Conservation (phyloP, 2,329 filamentous ascomycete genomes). For the Trichoderma sp. region DNA sequence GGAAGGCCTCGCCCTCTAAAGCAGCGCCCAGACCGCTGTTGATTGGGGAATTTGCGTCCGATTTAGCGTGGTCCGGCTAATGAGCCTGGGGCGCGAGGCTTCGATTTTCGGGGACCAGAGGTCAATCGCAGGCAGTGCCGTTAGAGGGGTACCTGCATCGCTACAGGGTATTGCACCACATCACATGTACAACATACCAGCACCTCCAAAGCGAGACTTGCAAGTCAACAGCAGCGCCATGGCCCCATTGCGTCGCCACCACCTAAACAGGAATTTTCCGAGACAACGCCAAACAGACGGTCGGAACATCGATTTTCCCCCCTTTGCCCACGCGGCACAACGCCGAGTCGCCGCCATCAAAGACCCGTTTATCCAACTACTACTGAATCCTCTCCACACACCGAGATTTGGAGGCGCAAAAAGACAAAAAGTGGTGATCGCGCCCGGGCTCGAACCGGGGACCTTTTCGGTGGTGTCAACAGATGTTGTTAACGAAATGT, state of each 20-base stretch:
- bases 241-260: not conserved
- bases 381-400: not conserved
- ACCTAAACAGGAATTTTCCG: conserved; percentile 16
- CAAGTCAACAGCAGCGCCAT: not conserved
- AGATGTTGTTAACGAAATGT: conserved; percentile 27
- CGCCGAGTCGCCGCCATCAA: not conserved
- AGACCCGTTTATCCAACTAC: not conserved
- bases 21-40: conserved; percentile 19
- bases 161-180: not conserved
- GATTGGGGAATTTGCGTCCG: conserved; percentile 22
- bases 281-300: not conserved
- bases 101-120: not conserved
- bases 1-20: conserved; percentile 10
- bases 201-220: not conserved
- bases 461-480: conserved; percentile 27
- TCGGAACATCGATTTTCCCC: conserved; percentile 16
- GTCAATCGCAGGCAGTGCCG: not conserved
- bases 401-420: not conserved
- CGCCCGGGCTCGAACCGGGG: conserved; percentile 27
- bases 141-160: not conserved
- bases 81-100: conserved; percentile 3
- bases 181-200: not conserved
- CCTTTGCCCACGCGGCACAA: not conserved
- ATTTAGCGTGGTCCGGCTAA: not conserved
- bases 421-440: conserved; percentile 22